These are phyloP conservation scores for Microsporum ferrugineum DNA, from an alignment of 2,329 filamentous ascomycete genomes.

Conservation along the genomic window DNA sequence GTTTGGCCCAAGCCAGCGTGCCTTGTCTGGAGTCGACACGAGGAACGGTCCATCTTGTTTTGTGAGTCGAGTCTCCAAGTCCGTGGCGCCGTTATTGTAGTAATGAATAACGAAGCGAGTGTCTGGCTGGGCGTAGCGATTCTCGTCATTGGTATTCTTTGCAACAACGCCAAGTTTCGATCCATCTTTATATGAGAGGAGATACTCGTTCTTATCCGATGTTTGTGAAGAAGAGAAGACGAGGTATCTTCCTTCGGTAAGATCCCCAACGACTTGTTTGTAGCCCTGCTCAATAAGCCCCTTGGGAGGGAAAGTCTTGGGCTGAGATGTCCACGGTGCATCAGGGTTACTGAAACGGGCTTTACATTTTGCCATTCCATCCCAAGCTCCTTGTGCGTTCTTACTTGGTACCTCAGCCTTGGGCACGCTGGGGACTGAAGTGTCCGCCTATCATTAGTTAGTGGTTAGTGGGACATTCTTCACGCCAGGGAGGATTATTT, in stretches of 20 bases:
- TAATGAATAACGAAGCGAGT: conserved; percentile 13
- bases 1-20: conserved; percentile 10
- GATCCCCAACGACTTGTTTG: conserved; percentile 41
- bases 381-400: conserved; percentile 34
- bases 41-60: conserved; percentile 13
- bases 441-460: conserved; percentile 36
- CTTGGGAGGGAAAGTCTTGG: conserved; percentile 27
- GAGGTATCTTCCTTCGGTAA: conserved; percentile 46
- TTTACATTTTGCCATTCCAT: conserved; percentile 37
- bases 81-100: conserved; percentile 13
- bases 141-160: not conserved
- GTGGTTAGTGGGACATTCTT: not conserved
- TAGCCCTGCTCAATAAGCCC: conserved; percentile 40
- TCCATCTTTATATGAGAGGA: conserved; percentile 4
- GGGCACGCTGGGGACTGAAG: conserved; percentile 38
- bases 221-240: conserved; percentile 36
- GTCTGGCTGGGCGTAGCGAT: not conserved
- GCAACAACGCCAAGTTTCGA: not conserved
- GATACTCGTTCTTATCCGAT: conserved; percentile 16
- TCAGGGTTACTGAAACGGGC: conserved; percentile 31
- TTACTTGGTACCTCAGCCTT: conserved; percentile 34
- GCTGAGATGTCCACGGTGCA: conserved; percentile 39
- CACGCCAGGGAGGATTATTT: not conserved
- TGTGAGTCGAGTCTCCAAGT: conserved; percentile 10
- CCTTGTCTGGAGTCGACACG: conserved; percentile 8